A percentile compares a stretch with the other conserved stretches of the same genome.
Conservation (phyloP, 2,329 filamentous ascomycete species). For the Aspergillus uvarum region DNA sequence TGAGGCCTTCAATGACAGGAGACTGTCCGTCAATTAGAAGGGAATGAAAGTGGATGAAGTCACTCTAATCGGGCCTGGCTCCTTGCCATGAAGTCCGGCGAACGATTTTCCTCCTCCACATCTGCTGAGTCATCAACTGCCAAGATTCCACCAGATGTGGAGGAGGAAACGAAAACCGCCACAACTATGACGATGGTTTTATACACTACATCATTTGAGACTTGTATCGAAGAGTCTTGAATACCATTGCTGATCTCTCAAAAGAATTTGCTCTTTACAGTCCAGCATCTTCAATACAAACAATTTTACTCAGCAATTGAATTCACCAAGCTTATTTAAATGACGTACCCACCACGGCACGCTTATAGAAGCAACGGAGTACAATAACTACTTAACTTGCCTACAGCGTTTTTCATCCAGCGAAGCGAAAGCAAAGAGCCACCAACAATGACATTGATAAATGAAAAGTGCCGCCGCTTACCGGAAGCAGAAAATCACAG, state of each 20-base stretch:
- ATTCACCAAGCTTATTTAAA: background rate
- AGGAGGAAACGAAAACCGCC: background rate
- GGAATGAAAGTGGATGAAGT: background rate
- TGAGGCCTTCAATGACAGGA: background rate
- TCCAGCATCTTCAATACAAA: background rate
- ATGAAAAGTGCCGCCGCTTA: background rate
- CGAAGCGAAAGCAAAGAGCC: background rate
- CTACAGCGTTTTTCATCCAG: background rate
- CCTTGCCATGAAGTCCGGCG: conserved; percentile 10
- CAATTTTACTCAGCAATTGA: background rate
- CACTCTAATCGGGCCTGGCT: conserved; percentile 1
- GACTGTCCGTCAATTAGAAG: background rate
- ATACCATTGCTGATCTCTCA: no score
- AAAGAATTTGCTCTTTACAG: background rate
- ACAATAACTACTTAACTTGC: background rate
- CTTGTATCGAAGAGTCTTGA: no score
- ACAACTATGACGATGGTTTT: background rate
- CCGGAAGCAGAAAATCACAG: background rate
- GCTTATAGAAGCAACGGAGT: background rate
- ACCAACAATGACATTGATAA: background rate
- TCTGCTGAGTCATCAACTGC: conserved; percentile 22
- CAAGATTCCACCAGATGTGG: conserved; percentile 7
- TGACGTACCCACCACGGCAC: background rate
- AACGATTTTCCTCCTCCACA: conserved; percentile 28
- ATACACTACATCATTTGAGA: background rate